Evolutionary conservation across 805 yeast genomes (phyloP), one percentile per base, ranked within the genome.

Genomic region (Jamesozyma rosinii): DNA sequence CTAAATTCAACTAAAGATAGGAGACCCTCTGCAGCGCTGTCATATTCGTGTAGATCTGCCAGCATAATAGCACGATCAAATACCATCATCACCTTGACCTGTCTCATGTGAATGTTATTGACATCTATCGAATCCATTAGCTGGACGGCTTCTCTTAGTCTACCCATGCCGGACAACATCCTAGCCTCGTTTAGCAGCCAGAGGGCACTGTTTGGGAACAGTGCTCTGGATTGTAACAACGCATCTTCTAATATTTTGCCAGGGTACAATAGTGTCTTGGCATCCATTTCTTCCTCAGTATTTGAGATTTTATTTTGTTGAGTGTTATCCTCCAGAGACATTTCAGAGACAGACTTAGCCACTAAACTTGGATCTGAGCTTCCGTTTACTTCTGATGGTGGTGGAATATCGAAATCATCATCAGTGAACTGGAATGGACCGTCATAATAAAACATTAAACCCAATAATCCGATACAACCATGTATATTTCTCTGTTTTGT

Each of bases 351-450:
- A 21, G 44, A 35, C 27, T 40, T 22, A 19, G 4, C 24, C 3
- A 5, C 15, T 10, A 9, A 21, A 36, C 4, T 15, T 14, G 20
- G 17, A 15, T 20, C 15, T 14, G 26, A 9, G 4, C 8, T 17
- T 14, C 24, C 31, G n/a, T 36, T 76, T 17, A 72, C 6, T 14
- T 20, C 9, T 6, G 14, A 17, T 8, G 53, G 44, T 1, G 62
- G 55, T 1, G 74, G 81, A 21, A 76, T 62, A 63, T 76, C 81
- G 49, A 82, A 82, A 49, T 83, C 87, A 27, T 80, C 82, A 64
- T 90, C 97, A 17, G 89, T 80, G 58, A 86, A 87, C 61, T 89
- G 96, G 62, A 90, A 82, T 2, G 97, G 97, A 1, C 97, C 97
- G 60, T 90, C 96, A 58, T 89, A 92, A 58, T 86, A 90, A 26